phyloP scores from a whole-genome alignment of 202 grass and related monocot genomes.

The Musa balbisiana region DNA sequence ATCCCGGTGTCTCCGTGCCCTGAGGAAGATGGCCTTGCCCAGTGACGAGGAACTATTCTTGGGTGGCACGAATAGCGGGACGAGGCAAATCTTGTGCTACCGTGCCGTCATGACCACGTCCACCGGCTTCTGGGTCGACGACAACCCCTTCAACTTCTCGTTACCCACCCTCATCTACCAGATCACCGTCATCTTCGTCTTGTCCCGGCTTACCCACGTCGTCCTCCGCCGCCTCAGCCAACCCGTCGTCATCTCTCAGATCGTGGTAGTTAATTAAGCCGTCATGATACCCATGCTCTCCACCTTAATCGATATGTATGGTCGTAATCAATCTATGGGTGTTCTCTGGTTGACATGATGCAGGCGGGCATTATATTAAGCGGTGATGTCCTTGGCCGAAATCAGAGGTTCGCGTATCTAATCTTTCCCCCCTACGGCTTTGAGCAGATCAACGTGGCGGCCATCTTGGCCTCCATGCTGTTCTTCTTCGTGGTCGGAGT shows the following conservation, averaged over 20 bases:
- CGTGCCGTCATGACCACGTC: constrained; percentile 35
- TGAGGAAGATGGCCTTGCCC: too few species aligned
- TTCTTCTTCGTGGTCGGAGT: constrained; percentile 70
- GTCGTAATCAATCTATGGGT: too few species aligned
- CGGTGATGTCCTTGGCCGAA: constrained; percentile 41
- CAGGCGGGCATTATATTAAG: constrained; percentile 63
- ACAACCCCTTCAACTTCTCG: constrained; percentile 70
- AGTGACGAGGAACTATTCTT: too few species aligned
- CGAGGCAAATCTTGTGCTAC: constrained; percentile 42
- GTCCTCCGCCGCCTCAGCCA: constrained; percentile 25
- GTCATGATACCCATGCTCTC: constrained; percentile 6
- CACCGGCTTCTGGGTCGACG: constrained; percentile 52
- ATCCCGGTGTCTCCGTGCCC: too few species aligned
- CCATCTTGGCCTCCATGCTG: constrained; percentile 48
- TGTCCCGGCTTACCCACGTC: constrained; percentile 38
- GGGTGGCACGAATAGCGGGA: too few species aligned
- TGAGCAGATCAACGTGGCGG: constrained; percentile 61
- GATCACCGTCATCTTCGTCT: constrained; percentile 43
- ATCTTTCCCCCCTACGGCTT: constrained; percentile 48
- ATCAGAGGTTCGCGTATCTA: constrained; percentile 22
- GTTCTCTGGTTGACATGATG: background rate
- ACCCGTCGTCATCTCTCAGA: constrained; percentile 73
- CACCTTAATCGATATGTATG: background rate
- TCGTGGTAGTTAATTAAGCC: constrained; percentile 24
- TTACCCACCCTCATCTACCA: constrained; percentile 63